These are phyloP conservation scores for Hamamelis virginiana DNA, from an alignment of 164 flowering plant genomes.

Conservation along the genomic window DNA sequence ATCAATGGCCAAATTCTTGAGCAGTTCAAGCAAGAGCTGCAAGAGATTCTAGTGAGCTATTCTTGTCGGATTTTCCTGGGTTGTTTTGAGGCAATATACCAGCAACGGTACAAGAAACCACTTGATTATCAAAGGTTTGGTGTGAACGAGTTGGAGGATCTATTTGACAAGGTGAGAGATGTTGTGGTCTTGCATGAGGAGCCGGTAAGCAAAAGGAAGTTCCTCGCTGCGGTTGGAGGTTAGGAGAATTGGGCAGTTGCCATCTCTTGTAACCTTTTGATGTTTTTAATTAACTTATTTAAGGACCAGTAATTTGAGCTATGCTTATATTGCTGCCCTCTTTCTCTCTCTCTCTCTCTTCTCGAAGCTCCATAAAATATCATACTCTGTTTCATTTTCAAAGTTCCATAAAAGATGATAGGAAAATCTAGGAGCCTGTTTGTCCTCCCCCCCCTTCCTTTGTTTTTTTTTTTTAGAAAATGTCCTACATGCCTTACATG, in stretches of 20 bases:
- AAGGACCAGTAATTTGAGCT: neutral
- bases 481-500: neutral
- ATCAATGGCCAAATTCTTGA: slow-evolving; percentile 30
- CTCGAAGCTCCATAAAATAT: too few species aligned
- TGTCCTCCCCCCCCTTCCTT: neutral
- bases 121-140: slow-evolving; percentile 61
- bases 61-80: slow-evolving; percentile 59
- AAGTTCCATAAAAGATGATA: too few species aligned
- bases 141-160: slow-evolving; percentile 60
- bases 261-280: neutral
- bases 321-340: neutral
- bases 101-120: slow-evolving; percentile 77
- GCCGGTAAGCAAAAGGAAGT: slow-evolving; percentile 56
- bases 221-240: slow-evolving; percentile 56
- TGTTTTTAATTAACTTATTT: neutral
- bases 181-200: slow-evolving; percentile 66
- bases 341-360: neutral
- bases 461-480: too few species aligned
- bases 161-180: slow-evolving; percentile 70
- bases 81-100: slow-evolving; percentile 68
- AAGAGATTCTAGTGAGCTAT: slow-evolving; percentile 91
- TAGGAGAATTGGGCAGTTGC: slow-evolving; percentile 14
- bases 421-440: neutral
- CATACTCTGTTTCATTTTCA: too few species aligned
- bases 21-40: slow-evolving; percentile 67